Conservation (phyloP, 139 green algal genomes). For the Chlamydomonas urium region DNA sequence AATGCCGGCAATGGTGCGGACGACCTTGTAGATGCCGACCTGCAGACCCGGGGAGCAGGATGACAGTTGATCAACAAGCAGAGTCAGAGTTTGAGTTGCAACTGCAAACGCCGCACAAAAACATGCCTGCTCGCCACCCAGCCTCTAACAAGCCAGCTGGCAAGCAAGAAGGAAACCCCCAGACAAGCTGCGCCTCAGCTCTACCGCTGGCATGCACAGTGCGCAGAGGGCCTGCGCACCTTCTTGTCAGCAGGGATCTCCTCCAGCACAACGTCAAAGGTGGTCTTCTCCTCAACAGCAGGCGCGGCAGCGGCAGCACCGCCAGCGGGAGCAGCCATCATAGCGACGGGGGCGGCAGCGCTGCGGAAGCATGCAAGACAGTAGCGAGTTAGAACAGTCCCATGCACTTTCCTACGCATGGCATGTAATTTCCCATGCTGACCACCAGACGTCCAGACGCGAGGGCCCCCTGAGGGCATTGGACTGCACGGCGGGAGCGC, state of each 20-base stretch:
- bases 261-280: constrained; percentile 58
- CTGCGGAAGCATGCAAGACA: too few species aligned
- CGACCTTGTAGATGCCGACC: constrained; percentile 43
- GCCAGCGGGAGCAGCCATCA: background rate
- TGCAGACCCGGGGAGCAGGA: background rate
- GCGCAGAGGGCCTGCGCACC: constrained; percentile 16
- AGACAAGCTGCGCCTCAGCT: too few species aligned
- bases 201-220: background rate
- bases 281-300: constrained; percentile 62
- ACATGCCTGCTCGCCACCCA: background rate
- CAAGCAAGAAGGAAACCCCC: background rate
- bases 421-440: too few species aligned
- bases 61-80: background rate
- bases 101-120: background rate
- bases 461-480: too few species aligned
- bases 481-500: too few species aligned
- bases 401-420: too few species aligned
- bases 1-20: constrained; percentile 43
- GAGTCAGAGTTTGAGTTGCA: background rate
- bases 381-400: too few species aligned
- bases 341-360: constrained; percentile 37
- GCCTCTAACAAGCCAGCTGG: background rate
- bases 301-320: constrained; percentile 36
- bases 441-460: too few species aligned
- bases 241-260: constrained; percentile 61